Evolutionary conservation across 1,284 basidiomycete genomes (phyloP), one percentile per base, ranked within the genome.

Genomic region (Leucoagaricus sp.): DNA sequence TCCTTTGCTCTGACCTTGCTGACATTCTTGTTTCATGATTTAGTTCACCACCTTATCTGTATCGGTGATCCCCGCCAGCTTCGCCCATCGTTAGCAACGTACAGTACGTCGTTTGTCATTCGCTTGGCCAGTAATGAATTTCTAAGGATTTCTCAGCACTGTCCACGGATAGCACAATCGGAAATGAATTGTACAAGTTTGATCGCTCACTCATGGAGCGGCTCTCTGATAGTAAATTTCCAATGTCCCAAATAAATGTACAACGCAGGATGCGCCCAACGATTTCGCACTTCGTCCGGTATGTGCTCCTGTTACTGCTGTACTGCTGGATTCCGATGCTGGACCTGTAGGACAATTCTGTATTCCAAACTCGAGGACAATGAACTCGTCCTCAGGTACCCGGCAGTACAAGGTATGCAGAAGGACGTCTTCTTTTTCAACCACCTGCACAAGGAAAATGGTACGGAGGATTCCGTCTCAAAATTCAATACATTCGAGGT

Each of bases 31-130:
- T n/a, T 19, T 41, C 40, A 49, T 26, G 23, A 40, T 38, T 7
- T 82, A 1, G 74, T 86, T 0, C 74, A 86, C 55, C 85, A 88
- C 45, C 71, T 89, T 17, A 85, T 90, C 49, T 72, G 83, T 38
- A 87, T 90, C 26, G 88, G 88, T 0, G 89, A 90, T 60, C 87
- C 89, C 0, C 72, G 81, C 2, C 89, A 91, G 68, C 75, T 91
- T 1, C 79, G 87, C 3, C 88, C 88, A 0, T 87, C 76, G 0
- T 61, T 91, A 42, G 84, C 83, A 55, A 86, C 81, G 26, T 90
- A 81, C 60, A 67, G 89, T 89, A 58, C 36, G 81, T 67, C 1
- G 7, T 19, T 23, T 47, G 4, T 33, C 21, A 7, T 23, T 42
- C 12, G n/a, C 42, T 28, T 34, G 29, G n/a, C 47, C 51, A 21